Evolutionary conservation across 2,329 filamentous ascomycete species (phyloP), one percentile per base, ranked within the genome.

Genomic region (Cladosporium sp.): DNA sequence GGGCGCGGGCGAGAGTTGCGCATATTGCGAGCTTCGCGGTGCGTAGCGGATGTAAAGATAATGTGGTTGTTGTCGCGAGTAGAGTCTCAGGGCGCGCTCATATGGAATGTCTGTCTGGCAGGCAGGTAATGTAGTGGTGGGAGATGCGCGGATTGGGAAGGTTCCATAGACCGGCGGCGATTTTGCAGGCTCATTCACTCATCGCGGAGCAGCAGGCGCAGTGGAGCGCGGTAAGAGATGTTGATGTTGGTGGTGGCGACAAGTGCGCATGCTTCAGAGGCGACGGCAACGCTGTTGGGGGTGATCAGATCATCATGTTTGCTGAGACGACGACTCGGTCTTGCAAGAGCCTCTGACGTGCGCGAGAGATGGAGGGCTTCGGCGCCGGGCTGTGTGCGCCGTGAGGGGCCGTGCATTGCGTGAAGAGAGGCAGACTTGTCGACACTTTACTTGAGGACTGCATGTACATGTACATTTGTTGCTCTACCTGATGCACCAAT

Each of bases 21-120:
- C 63, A 65, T 77, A 26, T 80, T 80, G 46, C 81, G 75, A 50
- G 80, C 79, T 69, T 80, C 79, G 50, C 81, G 75, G 78, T 81
- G 69, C 80, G 80, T 73, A 80, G 80, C 68, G 80, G 44, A 18
- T 55, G 35, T 63, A 63, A 29, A 35, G 50, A 63, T 63, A 35
- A 23, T 55, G 12, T 56, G 23, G 29, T 56, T 12, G 31, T 49
- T 62, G 46, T 62, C 60, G 49, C 60, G 29, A 31, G 18, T 10
- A 28, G 11, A 14, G 33, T 21, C 44, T 62, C 60, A 62, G 49
- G 49, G 21, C 31, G 49, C 23, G 31, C 21, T 53, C 60, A 62
- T 62, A 55, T 37, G 60, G 49, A 40, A 60, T 60, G 35, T 35
- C 33, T 26, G 16, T 26, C 16, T 29, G 60, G 29, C 37, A 26